Conservation (phyloP, 176 grass and related monocot species). For the Eremochloa ophiuroides region DNA sequence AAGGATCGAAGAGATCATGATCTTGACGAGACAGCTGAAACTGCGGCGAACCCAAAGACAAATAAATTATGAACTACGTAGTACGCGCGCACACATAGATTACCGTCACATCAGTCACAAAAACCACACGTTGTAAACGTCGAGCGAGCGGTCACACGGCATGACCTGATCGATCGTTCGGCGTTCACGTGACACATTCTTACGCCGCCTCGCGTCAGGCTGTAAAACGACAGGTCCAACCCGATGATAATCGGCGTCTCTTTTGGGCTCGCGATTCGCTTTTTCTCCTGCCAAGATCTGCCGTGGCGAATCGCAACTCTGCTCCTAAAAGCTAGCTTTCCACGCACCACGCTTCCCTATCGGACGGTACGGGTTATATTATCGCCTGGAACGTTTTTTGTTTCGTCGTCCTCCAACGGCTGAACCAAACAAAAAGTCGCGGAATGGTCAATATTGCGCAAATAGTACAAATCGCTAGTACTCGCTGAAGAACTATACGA, state of each 20-base stretch:
- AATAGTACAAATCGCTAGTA: too few species aligned
- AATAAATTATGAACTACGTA: neutral
- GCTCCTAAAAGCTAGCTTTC: neutral
- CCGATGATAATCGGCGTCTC: neutral
- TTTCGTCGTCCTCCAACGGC: neutral
- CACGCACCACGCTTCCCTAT: neutral
- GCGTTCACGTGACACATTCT: too few species aligned
- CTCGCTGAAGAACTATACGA: too few species aligned
- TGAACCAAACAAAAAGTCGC: neutral
- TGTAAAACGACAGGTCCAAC: slow-evolving; percentile 26
- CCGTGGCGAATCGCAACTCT: slow-evolving; percentile 40
- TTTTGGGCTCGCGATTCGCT: neutral
- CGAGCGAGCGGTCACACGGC: too few species aligned
- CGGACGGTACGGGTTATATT: neutral
- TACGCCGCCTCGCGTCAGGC: neutral
- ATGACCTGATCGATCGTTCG: too few species aligned
- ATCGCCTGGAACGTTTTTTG: neutral
- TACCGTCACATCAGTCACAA: neutral
- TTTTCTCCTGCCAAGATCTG: slow-evolving; percentile 5
- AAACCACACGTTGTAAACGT: neutral
- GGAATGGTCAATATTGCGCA: too few species aligned
- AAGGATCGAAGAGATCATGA: neutral
- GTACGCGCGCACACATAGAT: neutral
- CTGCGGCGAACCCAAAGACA: neutral
- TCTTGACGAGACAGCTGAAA: neutral